Conservation (phyloP, 2,329 filamentous ascomycete species). For the Neofusicoccum kwambonambiense region DNA sequence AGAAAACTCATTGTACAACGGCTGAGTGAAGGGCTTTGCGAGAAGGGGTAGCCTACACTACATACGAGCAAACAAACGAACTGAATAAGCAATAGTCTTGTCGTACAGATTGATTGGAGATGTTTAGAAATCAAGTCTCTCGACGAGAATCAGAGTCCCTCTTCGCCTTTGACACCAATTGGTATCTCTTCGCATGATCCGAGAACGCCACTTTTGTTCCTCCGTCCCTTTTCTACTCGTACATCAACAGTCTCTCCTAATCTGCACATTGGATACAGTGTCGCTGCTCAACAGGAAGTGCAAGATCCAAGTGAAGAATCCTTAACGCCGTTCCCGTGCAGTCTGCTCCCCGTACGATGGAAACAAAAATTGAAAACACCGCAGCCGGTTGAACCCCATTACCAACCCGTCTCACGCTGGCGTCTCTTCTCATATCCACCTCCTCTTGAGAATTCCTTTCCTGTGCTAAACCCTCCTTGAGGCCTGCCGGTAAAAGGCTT, state of each 20-base stretch:
- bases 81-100: neutral
- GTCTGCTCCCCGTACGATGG: neutral
- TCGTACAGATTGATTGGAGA: slow-evolving; percentile 15
- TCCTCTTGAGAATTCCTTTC: too few species aligned
- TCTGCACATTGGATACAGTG: neutral
- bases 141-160: neutral
- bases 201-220: neutral
- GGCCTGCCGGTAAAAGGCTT: too few species aligned
- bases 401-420: too few species aligned
- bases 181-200: slow-evolving; percentile 6
- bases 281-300: neutral
- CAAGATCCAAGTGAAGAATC: neutral
- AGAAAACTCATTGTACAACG: neutral
- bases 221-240: neutral
- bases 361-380: slow-evolving; percentile 22
- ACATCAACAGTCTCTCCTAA: neutral
- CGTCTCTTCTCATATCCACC: too few species aligned
- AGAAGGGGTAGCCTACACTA: neutral
- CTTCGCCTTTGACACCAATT: slow-evolving; percentile 5
- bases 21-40: neutral
- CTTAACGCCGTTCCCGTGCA: neutral
- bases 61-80: neutral
- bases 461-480: too few species aligned
- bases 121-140: neutral
- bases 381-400: too few species aligned